A percentile compares a stretch with the other conserved stretches of the same genome.
Evolutionary conservation across 2,329 filamentous ascomycete genomes (phyloP).

Genomic region (Aureobasidium musti): DNA sequence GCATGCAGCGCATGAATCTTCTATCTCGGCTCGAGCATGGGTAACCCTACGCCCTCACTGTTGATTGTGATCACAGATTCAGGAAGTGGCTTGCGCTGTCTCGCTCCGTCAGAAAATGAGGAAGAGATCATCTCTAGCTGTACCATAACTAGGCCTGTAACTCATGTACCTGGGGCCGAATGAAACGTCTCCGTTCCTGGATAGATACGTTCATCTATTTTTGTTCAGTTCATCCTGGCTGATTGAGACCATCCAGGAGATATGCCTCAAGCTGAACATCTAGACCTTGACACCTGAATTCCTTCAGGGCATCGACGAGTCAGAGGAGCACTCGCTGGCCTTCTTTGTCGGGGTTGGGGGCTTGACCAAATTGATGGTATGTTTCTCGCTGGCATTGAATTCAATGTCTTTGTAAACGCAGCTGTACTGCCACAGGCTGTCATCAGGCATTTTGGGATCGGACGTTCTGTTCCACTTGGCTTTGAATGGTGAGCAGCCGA

Average conservation of each 20-base stretch:
- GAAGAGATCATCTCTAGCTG: background rate
- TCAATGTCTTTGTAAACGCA: conserved; percentile 37
- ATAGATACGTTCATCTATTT: background rate
- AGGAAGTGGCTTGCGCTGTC: conserved; percentile 13
- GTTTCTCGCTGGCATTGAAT: background rate
- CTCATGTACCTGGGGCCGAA: conserved; percentile 23
- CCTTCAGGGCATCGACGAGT: background rate
- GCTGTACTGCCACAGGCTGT: conserved; percentile 33
- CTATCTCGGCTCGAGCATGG: conserved; percentile 10
- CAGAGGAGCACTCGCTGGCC: background rate
- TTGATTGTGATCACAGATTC: background rate
- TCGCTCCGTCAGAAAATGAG: background rate
- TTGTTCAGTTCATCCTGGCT: background rate
- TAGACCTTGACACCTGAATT: background rate
- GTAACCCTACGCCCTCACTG: background rate
- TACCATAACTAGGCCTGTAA: conserved; percentile 1
- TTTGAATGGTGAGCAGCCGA: conserved; percentile 2
- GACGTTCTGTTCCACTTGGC: no score
- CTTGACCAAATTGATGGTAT: no score
- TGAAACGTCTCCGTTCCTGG: background rate
- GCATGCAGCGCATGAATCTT: background rate
- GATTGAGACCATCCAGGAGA: background rate
- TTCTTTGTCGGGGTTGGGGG: no score
- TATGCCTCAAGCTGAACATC: background rate
- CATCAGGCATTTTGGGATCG: background rate